phyloP scores from a whole-genome alignment of 345 rosid species.

The Euphorbia pulcherrima region DNA sequence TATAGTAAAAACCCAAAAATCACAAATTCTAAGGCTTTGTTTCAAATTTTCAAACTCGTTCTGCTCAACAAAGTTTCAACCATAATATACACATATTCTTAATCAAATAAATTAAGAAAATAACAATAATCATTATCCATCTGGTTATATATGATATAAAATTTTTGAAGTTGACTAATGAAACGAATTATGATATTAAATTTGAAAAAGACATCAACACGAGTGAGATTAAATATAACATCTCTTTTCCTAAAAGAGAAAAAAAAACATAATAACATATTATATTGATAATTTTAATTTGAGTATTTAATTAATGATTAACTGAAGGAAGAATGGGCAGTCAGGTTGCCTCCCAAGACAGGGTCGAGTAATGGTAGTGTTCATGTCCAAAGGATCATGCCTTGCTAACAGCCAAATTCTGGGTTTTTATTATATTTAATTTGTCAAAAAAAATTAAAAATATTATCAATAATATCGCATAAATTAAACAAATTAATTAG shows the following conservation, averaged over 20 bases:
- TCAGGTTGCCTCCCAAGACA: constrained; percentile 71
- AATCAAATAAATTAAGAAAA: no score
- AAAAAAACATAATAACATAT: no score
- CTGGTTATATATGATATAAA: no score
- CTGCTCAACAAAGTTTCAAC: no score
- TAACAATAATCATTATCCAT: no score
- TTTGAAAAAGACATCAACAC: constrained; percentile 4
- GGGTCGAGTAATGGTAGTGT: constrained; percentile 55
- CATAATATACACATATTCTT: no score
- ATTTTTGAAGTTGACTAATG: background rate
- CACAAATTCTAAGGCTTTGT: no score
- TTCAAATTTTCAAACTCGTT: no score
- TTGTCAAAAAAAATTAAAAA: background rate
- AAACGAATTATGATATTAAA: background rate
- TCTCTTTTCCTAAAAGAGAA: background rate
- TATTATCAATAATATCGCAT: background rate
- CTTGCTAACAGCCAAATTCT: constrained; percentile 35
- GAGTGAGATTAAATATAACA: background rate
- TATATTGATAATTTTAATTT: no score
- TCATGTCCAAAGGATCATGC: constrained; percentile 64
- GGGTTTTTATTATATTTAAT: background rate
- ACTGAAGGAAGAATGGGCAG: constrained; percentile 23
- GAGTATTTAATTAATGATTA: background rate
- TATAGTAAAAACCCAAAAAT: no score
- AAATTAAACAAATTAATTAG: background rate